These are phyloP conservation scores for Agaricus sinodeliciosus DNA, from an alignment of 768 basidiomycete genomes.

Conservation along the genomic window DNA sequence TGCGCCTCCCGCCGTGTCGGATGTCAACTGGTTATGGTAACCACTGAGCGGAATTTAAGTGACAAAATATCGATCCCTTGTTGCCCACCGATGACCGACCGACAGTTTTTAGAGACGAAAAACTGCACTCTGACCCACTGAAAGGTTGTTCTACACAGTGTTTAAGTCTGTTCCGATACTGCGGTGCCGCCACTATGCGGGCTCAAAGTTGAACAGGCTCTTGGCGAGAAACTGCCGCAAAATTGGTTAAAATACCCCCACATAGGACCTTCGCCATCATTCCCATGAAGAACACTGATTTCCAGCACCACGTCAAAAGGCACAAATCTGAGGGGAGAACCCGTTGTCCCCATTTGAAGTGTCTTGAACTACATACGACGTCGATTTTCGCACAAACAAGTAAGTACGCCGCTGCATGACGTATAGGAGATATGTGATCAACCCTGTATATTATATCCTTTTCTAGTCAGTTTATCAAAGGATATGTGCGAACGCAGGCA, in stretches of 20 bases:
- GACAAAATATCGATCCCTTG: neutral
- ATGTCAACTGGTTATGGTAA: conserved; percentile 4
- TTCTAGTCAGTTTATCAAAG: no score
- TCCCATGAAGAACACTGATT: neutral
- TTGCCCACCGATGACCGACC: neutral
- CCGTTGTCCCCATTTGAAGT: neutral
- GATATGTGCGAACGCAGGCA: no score
- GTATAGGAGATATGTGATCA: no score
- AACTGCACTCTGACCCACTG: no score
- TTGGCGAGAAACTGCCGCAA: no score
- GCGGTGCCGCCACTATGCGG: no score
- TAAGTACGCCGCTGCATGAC: no score
- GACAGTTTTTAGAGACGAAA: neutral
- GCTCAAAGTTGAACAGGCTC: neutral
- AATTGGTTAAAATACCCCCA: no score
- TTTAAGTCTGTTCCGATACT: no score
- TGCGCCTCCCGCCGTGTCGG: neutral
- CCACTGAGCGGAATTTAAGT: neutral
- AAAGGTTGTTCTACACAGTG: no score
- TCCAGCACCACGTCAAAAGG: neutral
- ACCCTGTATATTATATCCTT: no score
- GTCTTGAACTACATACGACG: conserved; percentile 4
- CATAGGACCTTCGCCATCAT: neutral
- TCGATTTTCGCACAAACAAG: neutral
- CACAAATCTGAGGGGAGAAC: neutral